phyloP scores from a whole-genome alignment of 306 rosid species.

The Prinsepia uniflora region DNA sequence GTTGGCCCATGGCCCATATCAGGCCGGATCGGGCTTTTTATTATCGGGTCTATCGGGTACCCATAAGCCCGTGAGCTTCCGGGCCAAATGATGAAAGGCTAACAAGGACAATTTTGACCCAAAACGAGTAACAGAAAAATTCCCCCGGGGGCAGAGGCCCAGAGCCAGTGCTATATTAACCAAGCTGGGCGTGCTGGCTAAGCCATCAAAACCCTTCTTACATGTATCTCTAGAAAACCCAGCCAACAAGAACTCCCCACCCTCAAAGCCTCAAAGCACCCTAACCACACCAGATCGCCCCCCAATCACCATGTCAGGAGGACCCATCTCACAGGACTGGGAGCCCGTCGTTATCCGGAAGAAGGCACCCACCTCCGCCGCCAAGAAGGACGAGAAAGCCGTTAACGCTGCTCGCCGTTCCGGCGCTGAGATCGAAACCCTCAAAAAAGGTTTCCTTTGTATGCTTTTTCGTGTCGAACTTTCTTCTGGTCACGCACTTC shows the following conservation, averaged over 20 bases:
- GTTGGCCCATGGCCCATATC: no score
- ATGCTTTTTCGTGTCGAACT: neutral
- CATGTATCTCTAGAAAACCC: neutral
- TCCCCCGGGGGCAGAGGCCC: neutral
- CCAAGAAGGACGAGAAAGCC: conserved; percentile 87
- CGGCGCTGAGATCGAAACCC: conserved; percentile 80
- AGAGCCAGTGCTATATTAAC: neutral
- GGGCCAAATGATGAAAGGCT: no score
- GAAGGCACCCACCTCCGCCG: conserved; percentile 82
- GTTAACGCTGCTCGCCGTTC: conserved; percentile 91
- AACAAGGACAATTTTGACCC: neutral
- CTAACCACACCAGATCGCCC: neutral
- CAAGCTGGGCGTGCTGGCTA: neutral
- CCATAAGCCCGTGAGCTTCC: no score
- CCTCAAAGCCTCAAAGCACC: neutral
- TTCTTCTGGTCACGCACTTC: neutral
- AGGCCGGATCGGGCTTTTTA: no score
- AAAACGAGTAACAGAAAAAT: neutral
- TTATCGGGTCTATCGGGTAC: no score
- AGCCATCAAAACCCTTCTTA: neutral
- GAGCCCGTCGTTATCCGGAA: conserved; percentile 84
- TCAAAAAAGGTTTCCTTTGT: conserved; percentile 48
- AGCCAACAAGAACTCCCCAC: neutral
- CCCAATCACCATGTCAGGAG: conserved; percentile 56
- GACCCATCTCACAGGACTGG: conserved; percentile 81